These are phyloP conservation scores for Raphidocelis subcapitata DNA, from an alignment of 139 green algal species.

Conservation along the genomic window DNA sequence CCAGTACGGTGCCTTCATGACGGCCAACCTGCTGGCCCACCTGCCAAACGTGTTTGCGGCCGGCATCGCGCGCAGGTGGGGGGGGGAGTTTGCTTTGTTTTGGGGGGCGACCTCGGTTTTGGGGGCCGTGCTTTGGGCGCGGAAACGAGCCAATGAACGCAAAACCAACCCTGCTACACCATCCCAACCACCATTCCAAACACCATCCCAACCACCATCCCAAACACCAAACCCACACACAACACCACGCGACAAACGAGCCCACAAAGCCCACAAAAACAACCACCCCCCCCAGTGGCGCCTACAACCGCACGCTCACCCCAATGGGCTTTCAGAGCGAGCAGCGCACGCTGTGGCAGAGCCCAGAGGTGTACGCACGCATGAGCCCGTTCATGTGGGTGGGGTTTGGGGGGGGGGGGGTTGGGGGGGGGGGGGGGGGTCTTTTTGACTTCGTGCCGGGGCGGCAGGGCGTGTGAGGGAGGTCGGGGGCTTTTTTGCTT, in stretches of 20 bases:
- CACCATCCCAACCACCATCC: too few species aligned
- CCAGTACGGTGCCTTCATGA: slow-evolving; percentile 86
- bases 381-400: slow-evolving; percentile 88
- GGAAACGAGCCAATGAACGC: too few species aligned
- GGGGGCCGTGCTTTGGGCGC: too few species aligned
- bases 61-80: slow-evolving; percentile 73
- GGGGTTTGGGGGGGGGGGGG: background rate
- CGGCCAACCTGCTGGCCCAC: slow-evolving; percentile 88
- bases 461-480: background rate
- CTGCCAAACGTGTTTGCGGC: slow-evolving; percentile 87
- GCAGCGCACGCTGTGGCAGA: slow-evolving; percentile 96
- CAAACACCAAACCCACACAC: too few species aligned
- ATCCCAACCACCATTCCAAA: too few species aligned
- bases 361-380: slow-evolving; percentile 84
- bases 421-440: background rate
- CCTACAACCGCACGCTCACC: slow-evolving; percentile 96
- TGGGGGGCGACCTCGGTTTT: too few species aligned
- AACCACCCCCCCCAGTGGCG: slow-evolving; percentile 78
- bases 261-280: too few species aligned
- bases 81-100: too few species aligned
- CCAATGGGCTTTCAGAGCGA: slow-evolving; percentile 98
- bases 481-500: too few species aligned
- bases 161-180: too few species aligned
- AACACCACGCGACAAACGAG: too few species aligned
- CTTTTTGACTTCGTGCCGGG: background rate